These are phyloP conservation scores for Ammopiptanthus mongolicus DNA, from an alignment of 306 rosid genomes.

Conservation along the genomic window DNA sequence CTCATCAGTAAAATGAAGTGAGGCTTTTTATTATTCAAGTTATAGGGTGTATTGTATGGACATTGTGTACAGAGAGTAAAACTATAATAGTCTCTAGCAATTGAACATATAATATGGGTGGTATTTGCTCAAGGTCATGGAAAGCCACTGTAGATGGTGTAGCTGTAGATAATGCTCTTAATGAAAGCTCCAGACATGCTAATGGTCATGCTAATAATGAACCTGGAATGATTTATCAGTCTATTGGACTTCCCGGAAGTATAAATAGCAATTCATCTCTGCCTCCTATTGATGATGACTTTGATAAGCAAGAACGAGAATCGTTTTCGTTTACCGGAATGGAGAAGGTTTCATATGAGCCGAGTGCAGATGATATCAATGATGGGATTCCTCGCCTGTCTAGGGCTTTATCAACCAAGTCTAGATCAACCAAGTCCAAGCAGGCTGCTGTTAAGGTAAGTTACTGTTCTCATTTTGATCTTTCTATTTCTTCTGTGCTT, in stretches of 20 bases:
- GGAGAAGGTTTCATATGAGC: constrained; percentile 46
- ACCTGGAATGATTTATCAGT: constrained; percentile 32
- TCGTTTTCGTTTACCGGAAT: constrained; percentile 53
- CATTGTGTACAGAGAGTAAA: constrained; percentile 36
- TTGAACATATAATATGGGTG: constrained; percentile 57
- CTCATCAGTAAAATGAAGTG: constrained; percentile 4
- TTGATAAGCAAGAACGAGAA: constrained; percentile 55
- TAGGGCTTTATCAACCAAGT: constrained; percentile 64
- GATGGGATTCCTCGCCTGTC: constrained; percentile 91
- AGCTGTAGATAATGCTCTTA: constrained; percentile 46
- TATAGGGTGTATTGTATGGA: constrained; percentile 36
- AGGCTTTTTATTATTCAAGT: constrained; percentile 8
- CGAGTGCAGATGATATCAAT: constrained; percentile 50
- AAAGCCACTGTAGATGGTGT: constrained; percentile 57
- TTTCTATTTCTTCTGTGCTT: constrained; percentile 1
- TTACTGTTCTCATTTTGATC: constrained; percentile 22
- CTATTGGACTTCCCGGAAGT: constrained; percentile 41
- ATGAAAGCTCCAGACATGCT: constrained; percentile 41
- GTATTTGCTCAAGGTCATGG: constrained; percentile 80
- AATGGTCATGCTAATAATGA: constrained; percentile 65
- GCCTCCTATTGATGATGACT: constrained; percentile 40
- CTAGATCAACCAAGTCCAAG: constrained; percentile 68
- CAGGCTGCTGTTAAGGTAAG: constrained; percentile 75
- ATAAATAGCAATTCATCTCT: constrained; percentile 35
- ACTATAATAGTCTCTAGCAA: constrained; percentile 22